These are phyloP conservation scores for Clathrus columnatus DNA, from an alignment of 768 basidiomycete genomes.

Conservation along the genomic window DNA sequence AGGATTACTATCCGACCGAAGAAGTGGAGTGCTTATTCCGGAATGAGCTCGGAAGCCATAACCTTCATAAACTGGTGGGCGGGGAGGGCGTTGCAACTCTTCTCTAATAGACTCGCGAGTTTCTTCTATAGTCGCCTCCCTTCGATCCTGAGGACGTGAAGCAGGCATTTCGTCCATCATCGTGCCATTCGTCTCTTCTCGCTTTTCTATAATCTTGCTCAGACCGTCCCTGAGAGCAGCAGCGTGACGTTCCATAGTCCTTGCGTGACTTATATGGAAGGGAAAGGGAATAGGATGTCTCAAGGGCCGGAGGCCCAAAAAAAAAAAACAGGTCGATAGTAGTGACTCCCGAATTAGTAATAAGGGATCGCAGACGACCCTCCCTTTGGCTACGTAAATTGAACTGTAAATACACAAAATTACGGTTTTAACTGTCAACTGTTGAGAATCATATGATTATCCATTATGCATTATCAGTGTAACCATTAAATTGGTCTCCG, in stretches of 20 bases:
- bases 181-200: background rate
- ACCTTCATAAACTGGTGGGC: conserved; percentile 53
- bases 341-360: too few relatives aligned
- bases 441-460: too few relatives aligned
- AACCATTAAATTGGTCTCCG: too few relatives aligned
- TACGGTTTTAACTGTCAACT: too few relatives aligned
- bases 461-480: too few relatives aligned
- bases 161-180: background rate
- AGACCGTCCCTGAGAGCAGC: background rate
- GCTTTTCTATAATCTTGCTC: background rate
- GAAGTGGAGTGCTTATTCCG: conserved; percentile 54
- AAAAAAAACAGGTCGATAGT: too few relatives aligned
- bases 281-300: too few relatives aligned
- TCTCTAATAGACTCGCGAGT: conserved; percentile 6
- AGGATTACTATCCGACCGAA: conserved; percentile 11
- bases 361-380: too few relatives aligned
- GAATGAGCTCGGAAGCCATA: conserved; percentile 75
- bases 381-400: too few relatives aligned
- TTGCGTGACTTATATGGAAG: too few relatives aligned
- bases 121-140: conserved; percentile 6
- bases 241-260: background rate
- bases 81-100: conserved; percentile 6
- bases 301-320: too few relatives aligned
- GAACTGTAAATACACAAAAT: too few relatives aligned
- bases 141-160: background rate